These are phyloP conservation scores for Ceratocystis lukuohia DNA, from an alignment of 2,329 filamentous ascomycete genomes.

Conservation along the genomic window DNA sequence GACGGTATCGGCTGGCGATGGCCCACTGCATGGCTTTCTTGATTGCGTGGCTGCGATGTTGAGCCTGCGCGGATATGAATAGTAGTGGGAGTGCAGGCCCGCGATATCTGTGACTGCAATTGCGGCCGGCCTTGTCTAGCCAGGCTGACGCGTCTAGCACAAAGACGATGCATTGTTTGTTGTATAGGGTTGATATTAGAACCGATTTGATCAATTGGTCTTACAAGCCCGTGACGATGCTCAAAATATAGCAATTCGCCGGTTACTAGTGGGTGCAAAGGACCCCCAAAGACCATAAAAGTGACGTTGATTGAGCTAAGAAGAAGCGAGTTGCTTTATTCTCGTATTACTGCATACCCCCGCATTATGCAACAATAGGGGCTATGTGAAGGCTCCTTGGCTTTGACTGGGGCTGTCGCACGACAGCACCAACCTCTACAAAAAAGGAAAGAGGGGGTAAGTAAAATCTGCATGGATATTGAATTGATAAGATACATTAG, in stretches of 20 bases:
- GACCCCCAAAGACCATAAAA: not conserved
- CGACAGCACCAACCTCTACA: not conserved
- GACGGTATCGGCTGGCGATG: not conserved
- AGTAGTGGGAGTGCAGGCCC: not conserved
- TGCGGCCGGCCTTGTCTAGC: not conserved
- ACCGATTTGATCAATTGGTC: not conserved
- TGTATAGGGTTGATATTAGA: not conserved
- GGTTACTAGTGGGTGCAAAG: not conserved
- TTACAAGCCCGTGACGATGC: too few species aligned
- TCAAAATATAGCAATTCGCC: not conserved
- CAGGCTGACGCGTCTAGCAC: not conserved
- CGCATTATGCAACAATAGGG: conserved; percentile 13
- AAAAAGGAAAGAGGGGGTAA: not conserved
- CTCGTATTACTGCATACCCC: conserved; percentile 11
- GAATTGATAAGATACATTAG: too few species aligned
- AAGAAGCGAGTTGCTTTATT: not conserved
- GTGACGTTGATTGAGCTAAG: not conserved
- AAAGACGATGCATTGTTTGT: not conserved
- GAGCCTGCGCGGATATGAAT: not conserved
- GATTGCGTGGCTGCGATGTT: not conserved
- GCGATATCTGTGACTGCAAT: not conserved
- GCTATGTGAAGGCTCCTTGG: not conserved
- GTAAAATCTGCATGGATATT: not conserved
- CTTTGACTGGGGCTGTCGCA: too few species aligned
- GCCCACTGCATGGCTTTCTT: not conserved